Base-by-base conservation (phyloP, 495 filamentous ascomycete species). In the Podospora appendiculata region DNA sequence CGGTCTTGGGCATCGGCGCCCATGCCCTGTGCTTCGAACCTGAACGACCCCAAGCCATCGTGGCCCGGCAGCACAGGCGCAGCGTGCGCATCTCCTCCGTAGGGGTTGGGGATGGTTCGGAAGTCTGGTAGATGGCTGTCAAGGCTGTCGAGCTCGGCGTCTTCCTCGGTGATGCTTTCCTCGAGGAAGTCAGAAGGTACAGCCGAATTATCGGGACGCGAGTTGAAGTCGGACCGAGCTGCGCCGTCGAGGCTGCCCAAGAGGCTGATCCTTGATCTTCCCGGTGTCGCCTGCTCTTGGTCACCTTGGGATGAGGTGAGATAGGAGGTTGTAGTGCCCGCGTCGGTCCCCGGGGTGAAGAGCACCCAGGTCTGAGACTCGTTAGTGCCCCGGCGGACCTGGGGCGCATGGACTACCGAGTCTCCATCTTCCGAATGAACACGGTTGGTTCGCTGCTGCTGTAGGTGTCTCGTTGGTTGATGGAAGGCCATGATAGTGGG, bases 331-430 rank as follows among this genome's bases (percentile, higher is more conserved):
- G 82, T 78, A 43, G 79, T 81, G 19, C 73, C 76, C 7, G 83
- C 81, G 38, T 80, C 72, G 17, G 83, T 81, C 14, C 79, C 74
- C 4, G 90, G 90, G 10, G 89, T 89, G 71, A 98, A 98, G 57
- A 98, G 81, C 42, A 98, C 83, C 94, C 93, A 97, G 82, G 95
- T 91, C 63, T 90, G 84, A 4, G 88, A 81, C 47, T 95, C 87
- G 60, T 86, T 81, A 41, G 78, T 59, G 16, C 59, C 60, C 34
- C 54, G 67, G 56, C 50, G 62, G 54, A 57, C 63, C 47, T 65
- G 67, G 41, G 62, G 70, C 18, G 76, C 68, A 35, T 70, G 61
- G 36, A 72, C 63, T 5, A 72, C 71, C 6, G 71, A 63, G 16
- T 69, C 68, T 12, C 70, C 66, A 51, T 78, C 75, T 11, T 78